Conservation (phyloP, 352 stramenopile species). For the Phytophthora podocarpi region DNA sequence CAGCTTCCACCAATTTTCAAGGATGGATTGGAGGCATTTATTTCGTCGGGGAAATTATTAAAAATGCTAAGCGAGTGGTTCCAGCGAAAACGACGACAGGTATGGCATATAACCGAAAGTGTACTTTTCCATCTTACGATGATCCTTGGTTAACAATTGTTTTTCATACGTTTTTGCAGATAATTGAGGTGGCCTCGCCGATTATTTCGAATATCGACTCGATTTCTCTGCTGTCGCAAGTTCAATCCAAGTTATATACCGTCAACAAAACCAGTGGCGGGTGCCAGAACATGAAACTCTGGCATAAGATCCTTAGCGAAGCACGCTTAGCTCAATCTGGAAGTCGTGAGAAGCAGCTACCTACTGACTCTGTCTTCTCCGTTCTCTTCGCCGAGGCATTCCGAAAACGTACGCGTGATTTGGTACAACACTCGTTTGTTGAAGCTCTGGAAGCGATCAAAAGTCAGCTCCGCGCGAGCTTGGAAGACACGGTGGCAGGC, state of each 20-base stretch:
- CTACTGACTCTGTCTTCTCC: constrained; percentile 57
- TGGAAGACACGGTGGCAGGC: constrained; percentile 33
- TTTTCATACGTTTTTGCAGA: constrained; percentile 31
- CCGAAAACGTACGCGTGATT: constrained; percentile 61
- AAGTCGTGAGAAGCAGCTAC: constrained; percentile 9
- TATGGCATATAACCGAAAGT: no score
- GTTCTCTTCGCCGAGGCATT: constrained; percentile 69
- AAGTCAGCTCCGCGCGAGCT: constrained; percentile 50
- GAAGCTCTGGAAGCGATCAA: constrained; percentile 79
- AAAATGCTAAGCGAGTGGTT: constrained; percentile 47
- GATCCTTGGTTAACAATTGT: background rate
- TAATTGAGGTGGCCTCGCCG: constrained; percentile 38
- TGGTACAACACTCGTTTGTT: constrained; percentile 80
- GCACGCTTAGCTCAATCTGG: constrained; percentile 1
- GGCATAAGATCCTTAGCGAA: constrained; percentile 28
- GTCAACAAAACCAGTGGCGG: constrained; percentile 42
- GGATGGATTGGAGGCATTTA: constrained; percentile 33
- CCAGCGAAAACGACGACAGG: constrained; percentile 39
- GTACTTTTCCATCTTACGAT: background rate
- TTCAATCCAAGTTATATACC: constrained; percentile 58
- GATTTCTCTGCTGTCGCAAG: constrained; percentile 61
- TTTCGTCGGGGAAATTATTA: constrained; percentile 37
- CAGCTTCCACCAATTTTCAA: constrained; percentile 34
- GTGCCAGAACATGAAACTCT: constrained; percentile 46
- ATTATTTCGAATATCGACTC: constrained; percentile 65